Evolutionary conservation across 2,329 filamentous ascomycete genomes (phyloP).

Genomic region (Fusarium nelsonii): DNA sequence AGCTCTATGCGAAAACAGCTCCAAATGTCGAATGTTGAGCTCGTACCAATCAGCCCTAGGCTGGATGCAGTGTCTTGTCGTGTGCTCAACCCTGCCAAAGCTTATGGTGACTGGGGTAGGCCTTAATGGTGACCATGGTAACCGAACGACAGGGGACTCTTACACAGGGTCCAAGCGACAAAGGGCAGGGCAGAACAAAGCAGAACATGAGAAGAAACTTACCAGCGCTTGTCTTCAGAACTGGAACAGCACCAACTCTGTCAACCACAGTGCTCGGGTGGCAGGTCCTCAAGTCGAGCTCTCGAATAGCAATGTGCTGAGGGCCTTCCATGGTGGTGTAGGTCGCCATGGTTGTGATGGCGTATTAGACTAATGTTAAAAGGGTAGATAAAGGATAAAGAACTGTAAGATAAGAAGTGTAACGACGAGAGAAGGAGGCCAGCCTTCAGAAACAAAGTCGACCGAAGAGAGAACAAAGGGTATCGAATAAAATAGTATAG

Average conservation of each 20-base stretch:
- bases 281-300: slow-evolving; percentile 64
- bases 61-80: slow-evolving; percentile 7
- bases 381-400: slow-evolving; percentile 9
- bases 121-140: slow-evolving; percentile 40
- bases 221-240: slow-evolving; percentile 71
- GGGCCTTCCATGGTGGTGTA: slow-evolving; percentile 46
- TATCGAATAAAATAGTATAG: slow-evolving; percentile 25
- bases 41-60: background rate
- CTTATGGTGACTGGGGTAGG: slow-evolving; percentile 21
- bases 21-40: slow-evolving; percentile 3
- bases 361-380: slow-evolving; percentile 21
- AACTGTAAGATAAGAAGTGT: slow-evolving; percentile 26
- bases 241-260: slow-evolving; percentile 68
- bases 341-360: slow-evolving; percentile 27
- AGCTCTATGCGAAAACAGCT: slow-evolving; percentile 4
- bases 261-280: slow-evolving; percentile 64
- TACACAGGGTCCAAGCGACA: slow-evolving; percentile 21
- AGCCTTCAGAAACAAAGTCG: slow-evolving; percentile 44
- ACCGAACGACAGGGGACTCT: slow-evolving; percentile 35
- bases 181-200: slow-evolving; percentile 19
- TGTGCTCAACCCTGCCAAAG: slow-evolving; percentile 11
- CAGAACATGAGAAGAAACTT: slow-evolving; percentile 51
- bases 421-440: slow-evolving; percentile 42
- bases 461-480: slow-evolving; percentile 29
- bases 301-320: slow-evolving; percentile 57